Evolutionary conservation across 1,284 basidiomycete species (phyloP), one percentile per base, ranked within the genome.

Genomic region (Irpex lacteus): DNA sequence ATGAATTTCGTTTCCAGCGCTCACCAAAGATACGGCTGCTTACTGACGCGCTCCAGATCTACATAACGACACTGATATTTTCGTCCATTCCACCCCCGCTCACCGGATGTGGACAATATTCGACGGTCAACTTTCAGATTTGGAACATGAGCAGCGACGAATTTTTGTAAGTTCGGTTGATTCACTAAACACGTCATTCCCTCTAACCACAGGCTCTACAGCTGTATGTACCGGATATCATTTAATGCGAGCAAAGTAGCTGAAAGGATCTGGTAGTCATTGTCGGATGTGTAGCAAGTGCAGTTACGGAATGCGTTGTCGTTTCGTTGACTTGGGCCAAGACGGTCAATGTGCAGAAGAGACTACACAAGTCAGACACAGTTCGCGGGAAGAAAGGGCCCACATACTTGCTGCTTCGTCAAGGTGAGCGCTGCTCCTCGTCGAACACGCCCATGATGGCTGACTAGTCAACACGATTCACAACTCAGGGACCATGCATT

Each of bases 101-200:
- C 55, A 58, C 19, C 44, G 65, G 65, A 15, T 66, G 65, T 32
- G 60, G 60, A 13, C 60, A 65, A 47, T 4, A 47, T 40, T 61
- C 61, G 19, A 59, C 19, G 15, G 44, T 63, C 18, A 34, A 26
- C 15, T 55, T n/a, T 37, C 44, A 53, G 18, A 53, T 37, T 47
- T 47, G 11, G 44, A 26, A 26, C 26, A 18, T 13, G 50, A 21
- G 18, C 15, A 15, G 40, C 18, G 61, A 66, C 36, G 44, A 52
- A 5, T 32, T 55, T 7, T 66, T 66, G 65, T 66, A 34, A 11
- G 64, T 36, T 40, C 19, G 9, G 19, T 19, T n/a, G 18, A 11
- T 2, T 52, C 15, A n/a, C 19, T 34, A 18, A 37, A 50, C 8
- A 15, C 19, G 58, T 26, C 4, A n/a, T 9, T 32, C 47, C 44